These are phyloP conservation scores for Thuidium tamariscinum DNA, from an alignment of 225 moss, liverwort and hornwort species.

Conservation along the genomic window DNA sequence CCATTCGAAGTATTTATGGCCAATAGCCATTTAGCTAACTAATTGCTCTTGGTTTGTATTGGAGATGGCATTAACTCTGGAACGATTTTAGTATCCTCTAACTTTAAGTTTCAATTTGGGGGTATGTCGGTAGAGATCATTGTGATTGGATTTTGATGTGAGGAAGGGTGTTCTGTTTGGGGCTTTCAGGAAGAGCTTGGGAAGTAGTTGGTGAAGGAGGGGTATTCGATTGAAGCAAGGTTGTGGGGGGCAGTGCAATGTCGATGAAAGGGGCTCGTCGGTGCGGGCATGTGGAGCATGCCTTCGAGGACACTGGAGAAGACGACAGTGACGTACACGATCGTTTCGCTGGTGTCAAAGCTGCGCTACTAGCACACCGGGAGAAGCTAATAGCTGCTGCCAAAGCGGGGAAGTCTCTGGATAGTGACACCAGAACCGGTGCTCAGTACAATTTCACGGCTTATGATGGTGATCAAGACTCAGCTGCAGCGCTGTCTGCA, in stretches of 20 bases:
- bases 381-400: slow-evolving; percentile 29
- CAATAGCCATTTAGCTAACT: neutral
- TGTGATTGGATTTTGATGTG: neutral
- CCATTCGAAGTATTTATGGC: neutral
- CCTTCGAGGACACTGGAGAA: slow-evolving; percentile 25
- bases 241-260: neutral
- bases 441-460: slow-evolving; percentile 1
- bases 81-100: neutral
- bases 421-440: neutral
- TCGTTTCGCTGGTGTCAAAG: slow-evolving; percentile 27
- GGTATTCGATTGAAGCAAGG: neutral
- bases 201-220: neutral
- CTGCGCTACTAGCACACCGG: slow-evolving; percentile 21
- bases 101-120: neutral
- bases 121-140: neutral
- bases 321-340: slow-evolving; percentile 22
- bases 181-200: neutral
- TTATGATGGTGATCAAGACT: slow-evolving; percentile 4
- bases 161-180: neutral
- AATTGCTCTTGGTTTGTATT: neutral
- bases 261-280: slow-evolving; percentile 16
- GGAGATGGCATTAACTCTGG: neutral
- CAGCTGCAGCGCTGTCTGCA: slow-evolving; percentile 5
- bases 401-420: slow-evolving; percentile 18
- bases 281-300: slow-evolving; percentile 8